Base-by-base conservation (phyloP, 257 asterid genomes). In the Craterostigma plantagineum region DNA sequence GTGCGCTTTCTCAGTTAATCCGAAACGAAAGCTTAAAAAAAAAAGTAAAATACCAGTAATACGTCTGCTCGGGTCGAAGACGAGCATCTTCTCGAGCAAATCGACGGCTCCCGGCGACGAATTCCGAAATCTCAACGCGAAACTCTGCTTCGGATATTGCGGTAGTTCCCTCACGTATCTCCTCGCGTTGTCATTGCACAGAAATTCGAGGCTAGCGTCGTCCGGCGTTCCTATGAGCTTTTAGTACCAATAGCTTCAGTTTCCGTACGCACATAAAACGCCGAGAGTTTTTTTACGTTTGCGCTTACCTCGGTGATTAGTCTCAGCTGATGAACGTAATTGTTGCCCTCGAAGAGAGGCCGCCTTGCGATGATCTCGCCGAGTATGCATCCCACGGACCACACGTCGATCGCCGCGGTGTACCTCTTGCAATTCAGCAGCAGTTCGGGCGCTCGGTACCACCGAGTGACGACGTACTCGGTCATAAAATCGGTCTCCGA, bases 401-500 rank as follows among this genome's bases (percentile, higher is more conserved):
- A 83, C 48, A 83, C 76, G 57, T 83, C 95, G 46, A 83, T 79
- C 9, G 95, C 92, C 34, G 92, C 80, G 9, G 95, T 83, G 69
- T 83, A 83, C 50, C 79, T 93, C 23, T 87, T 79, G 60, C 93
- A 79, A 58, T 83, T 83, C 14, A 83, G 60, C 42, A 83, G 91
- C 73, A 83, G 72, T 50, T 83, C 95, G 3, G 95, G 95, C 10
- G 92, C 95, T 33, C 95, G 75, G 41, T 81, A 81, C 94, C 94
- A 81, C 17, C 94, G 92, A 47, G 95, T 82, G 34, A 82, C 95
- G 18, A 82, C 93, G 36, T 83, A 82, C 69, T 82, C 95, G 6
- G 91, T 83, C 95, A 83, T 83, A 64, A 83, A 83, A 66, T 83
- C 95, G 9, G 95, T 83, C 71, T 82, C 95, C 9, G 95, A 78